Conservation (phyloP, 352 stramenopile genomes). For the Phytophthora niederhauseri region DNA sequence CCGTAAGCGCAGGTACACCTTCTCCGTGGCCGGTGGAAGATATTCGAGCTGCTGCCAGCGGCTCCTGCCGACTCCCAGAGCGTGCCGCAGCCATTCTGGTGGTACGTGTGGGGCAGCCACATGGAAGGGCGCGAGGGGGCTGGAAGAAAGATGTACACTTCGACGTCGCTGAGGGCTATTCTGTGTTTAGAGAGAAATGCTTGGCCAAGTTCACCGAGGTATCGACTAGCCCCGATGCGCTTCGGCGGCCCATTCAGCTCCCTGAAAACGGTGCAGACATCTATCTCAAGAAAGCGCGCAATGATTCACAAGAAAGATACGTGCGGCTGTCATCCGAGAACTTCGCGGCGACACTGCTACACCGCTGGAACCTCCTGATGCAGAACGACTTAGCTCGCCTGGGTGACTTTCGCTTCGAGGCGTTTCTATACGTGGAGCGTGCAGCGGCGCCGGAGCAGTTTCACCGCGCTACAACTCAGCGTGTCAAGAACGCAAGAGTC, state of each 20-base stretch:
- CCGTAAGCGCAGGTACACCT: no score
- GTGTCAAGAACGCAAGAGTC: not conserved
- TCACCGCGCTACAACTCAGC: slow-evolving; percentile 1
- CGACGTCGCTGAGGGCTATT: no score
- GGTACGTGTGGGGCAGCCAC: no score
- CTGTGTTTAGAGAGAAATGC: slow-evolving; percentile 10
- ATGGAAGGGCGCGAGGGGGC: no score
- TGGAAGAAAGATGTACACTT: no score
- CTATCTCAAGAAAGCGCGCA: slow-evolving; percentile 3
- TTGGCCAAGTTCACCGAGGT: slow-evolving; percentile 3
- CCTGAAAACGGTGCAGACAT: not conserved
- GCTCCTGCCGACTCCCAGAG: no score
- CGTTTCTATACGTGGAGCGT: slow-evolving; percentile 1
- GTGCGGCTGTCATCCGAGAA: not conserved
- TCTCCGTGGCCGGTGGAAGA: no score
- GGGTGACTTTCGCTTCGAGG: slow-evolving; percentile 6
- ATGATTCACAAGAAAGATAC: slow-evolving; percentile 14
- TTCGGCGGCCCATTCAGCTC: not conserved
- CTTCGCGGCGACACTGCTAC: not conserved
- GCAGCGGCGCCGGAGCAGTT: not conserved
- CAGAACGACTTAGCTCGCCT: not conserved
- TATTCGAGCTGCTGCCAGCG: no score
- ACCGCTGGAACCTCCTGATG: slow-evolving; percentile 8
- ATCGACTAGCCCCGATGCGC: not conserved
- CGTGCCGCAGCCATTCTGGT: no score